Base-by-base conservation (phyloP, 345 rosid genomes). In the Syzygium jambos region DNA sequence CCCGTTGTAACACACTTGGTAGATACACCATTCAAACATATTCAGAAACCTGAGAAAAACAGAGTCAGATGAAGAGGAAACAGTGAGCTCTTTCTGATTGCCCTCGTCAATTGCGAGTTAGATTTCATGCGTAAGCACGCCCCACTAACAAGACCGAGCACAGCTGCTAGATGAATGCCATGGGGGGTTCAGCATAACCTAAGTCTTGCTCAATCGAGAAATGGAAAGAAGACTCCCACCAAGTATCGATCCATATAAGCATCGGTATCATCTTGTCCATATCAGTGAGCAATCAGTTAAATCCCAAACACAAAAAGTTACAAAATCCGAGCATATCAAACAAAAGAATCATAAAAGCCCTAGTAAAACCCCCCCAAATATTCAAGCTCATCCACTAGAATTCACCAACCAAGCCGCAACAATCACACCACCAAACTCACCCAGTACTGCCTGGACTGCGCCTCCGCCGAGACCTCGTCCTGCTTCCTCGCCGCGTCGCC, bases 401-500 rank as follows among this genome's bases (percentile, higher is more conserved):
- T 43, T 29, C 46, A 57, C 52, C 30, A 27, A 57, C 73, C 41
- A 87, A 85, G 85, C 53, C 85, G 87, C 34, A 87, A 43, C 88
- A 85, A 85, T 49, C 84, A 73, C 78, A 85, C 73, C 51, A n/a
- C 57, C 52, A 88, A 86, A 91, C 96, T 92, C 90, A 96, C 99
- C 99, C 99, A 98, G 88, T 96, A 98, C 90, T 94, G 96, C 91
- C 98, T 92, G 34, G 99, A 94, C 93, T 94, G 91, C 86, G 91
- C 90, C 93, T 96, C 95, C 3, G 97, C 96, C 23, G 94, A 89
- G 61, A 89, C 90, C 85, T 94, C 97, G 61, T 92, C 94, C 57
- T 92, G 91, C 86, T 94, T 95, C 90, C 95, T 92, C 86, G 88
- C 89, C 41, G 91, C 89, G 83, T 95, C 97, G 86, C 91, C 90